These are phyloP conservation scores for Aurantiochytrium sp. DNA, from an alignment of 108 stramenopile species.

Conservation along the genomic window DNA sequence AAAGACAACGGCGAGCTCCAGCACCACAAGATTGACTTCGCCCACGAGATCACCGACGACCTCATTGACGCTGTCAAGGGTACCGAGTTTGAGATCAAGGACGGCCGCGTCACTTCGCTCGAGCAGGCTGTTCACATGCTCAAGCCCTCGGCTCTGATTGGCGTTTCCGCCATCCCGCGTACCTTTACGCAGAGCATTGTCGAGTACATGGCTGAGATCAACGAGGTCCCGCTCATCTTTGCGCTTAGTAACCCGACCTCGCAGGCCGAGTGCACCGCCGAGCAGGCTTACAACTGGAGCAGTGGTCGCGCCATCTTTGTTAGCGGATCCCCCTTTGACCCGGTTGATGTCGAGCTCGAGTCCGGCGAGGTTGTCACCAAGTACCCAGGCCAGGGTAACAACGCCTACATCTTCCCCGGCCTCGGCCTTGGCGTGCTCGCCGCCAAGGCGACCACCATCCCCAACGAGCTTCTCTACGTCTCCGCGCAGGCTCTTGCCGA, in stretches of 20 bases:
- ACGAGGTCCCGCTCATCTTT: conserved; percentile 81
- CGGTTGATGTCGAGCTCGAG: conserved; percentile 55
- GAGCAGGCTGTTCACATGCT: conserved; percentile 25
- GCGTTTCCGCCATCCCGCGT: conserved; percentile 79
- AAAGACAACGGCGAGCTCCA: conserved; percentile 32
- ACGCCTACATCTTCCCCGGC: conserved; percentile 66
- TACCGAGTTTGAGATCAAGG: background rate
- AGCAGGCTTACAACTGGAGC: conserved; percentile 93
- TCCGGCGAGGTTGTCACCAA: conserved; percentile 51
- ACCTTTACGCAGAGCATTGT: conserved; percentile 61
- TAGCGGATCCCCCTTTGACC: conserved; percentile 87
- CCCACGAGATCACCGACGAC: conserved; percentile 58
- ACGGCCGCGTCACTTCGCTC: background rate
- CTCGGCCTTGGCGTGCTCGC: conserved; percentile 77
- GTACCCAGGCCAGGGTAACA: conserved; percentile 85
- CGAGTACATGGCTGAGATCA: conserved; percentile 61
- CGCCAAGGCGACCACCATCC: conserved; percentile 67
- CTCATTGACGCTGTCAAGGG: conserved; percentile 58
- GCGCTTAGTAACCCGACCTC: conserved; percentile 92
- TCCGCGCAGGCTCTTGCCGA: conserved; percentile 77
- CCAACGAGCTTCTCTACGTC: conserved; percentile 79
- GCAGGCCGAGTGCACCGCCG: conserved; percentile 89
- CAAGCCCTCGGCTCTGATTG: conserved; percentile 82
- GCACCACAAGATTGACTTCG: conserved; percentile 62
- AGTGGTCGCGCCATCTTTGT: conserved; percentile 83